A percentile compares a stretch with the other conserved stretches of the same genome.
Conservation (phyloP, 441 rosid species). For the Flueggea neowawraea region DNA sequence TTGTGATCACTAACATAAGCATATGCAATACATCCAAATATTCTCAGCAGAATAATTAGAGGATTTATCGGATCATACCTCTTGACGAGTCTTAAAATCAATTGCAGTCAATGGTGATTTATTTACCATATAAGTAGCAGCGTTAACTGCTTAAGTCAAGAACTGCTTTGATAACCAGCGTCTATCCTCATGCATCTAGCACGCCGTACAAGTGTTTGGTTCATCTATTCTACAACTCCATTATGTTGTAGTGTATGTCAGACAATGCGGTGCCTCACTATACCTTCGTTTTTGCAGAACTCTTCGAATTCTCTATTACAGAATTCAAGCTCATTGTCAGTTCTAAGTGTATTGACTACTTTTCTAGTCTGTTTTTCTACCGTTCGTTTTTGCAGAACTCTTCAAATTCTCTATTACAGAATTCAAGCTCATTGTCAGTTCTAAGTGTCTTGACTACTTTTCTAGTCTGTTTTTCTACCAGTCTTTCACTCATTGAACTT, state of each 20-base stretch:
- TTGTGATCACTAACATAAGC: too few species aligned
- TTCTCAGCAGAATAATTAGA: neutral
- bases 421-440: neutral
- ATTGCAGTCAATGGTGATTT: neutral
- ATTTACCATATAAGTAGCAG: neutral
- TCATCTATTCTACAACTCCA: neutral
- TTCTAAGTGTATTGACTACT: neutral
- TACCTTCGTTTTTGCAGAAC: neutral
- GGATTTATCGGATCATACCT: neutral
- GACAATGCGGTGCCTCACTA: neutral
- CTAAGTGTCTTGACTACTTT: neutral
- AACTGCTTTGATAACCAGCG: neutral
- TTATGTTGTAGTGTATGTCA: constrained; percentile 3
- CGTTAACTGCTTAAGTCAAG: neutral
- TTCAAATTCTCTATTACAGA: neutral
- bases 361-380: neutral
- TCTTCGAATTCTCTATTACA: neutral
- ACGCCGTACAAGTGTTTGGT: neutral
- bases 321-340: neutral
- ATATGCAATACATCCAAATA: neutral
- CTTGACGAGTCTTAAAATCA: neutral
- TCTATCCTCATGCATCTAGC: neutral
- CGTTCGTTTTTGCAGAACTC: constrained; percentile 4
- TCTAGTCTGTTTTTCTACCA: neutral
- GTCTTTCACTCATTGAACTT: neutral